phyloP scores from a whole-genome alignment of 164 flowering plant genomes.

The grape (Vitis vinifera) region ASM3070453v1 NC_081822.1:22982001-22982500 shows the following conservation, averaged over 20 bases:
- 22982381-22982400: no score
- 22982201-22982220: constrained; percentile 76
- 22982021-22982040: constrained; percentile 53
- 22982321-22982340: constrained; percentile 98
- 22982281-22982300: constrained; percentile 77
- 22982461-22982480: no score
- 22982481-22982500: no score
- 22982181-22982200: constrained; percentile 58
- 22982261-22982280: constrained; percentile 79
- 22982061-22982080: constrained; percentile 54
- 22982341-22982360: constrained; percentile 40
- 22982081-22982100: constrained; percentile 46
- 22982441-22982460: no score
- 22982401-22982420: neutral
- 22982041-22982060: constrained; percentile 54
- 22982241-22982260: constrained; percentile 89
- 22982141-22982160: constrained; percentile 43
- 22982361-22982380: neutral
- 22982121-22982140: constrained; percentile 27
- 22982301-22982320: constrained; percentile 97
- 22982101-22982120: constrained; percentile 56
- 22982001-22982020: constrained; percentile 76
- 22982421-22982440: neutral
- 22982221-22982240: constrained; percentile 99
- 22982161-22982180: constrained; percentile 67